Evolutionary conservation across 2,329 filamentous ascomycete genomes (phyloP).

Genomic region (Ceratocystis alfenasii): DNA sequence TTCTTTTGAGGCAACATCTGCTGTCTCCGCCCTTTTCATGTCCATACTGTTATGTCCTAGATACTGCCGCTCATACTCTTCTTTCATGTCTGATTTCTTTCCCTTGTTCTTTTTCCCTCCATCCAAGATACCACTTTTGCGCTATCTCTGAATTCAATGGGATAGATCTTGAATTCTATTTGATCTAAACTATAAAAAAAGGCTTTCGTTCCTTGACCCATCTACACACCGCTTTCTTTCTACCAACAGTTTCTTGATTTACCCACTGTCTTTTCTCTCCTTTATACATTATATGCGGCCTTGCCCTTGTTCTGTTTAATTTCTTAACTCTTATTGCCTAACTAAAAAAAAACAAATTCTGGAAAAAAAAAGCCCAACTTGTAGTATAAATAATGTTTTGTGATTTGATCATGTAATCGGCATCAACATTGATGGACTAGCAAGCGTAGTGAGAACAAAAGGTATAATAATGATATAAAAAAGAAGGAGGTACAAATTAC

Average conservation of each 20-base stretch:
- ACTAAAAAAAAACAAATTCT: not conserved
- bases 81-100: constrained; percentile 1
- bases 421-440: no score
- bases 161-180: not conserved
- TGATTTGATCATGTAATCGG: not conserved
- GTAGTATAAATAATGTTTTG: not conserved
- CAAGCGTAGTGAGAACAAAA: constrained; percentile 3
- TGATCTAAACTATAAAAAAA: not conserved
- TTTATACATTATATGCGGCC: not conserved
- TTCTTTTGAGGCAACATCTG: not conserved
- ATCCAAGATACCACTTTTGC: constrained; percentile 3
- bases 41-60: constrained; percentile 2
- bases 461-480: not conserved
- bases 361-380: not conserved
- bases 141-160: not conserved
- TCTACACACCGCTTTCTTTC: not conserved
- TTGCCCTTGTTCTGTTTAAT: not conserved
- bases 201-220: not conserved
- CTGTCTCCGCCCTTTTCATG: constrained; percentile 1
- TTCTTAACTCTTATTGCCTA: not conserved
- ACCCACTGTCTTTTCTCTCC: not conserved
- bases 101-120: not conserved
- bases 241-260: not conserved
- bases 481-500: not conserved
- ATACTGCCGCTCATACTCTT: not conserved